Evolutionary conservation across 139 green algal species (phyloP), one percentile per base, ranked within the genome.

Genomic region (Chlamydomonas schloesseri): DNA sequence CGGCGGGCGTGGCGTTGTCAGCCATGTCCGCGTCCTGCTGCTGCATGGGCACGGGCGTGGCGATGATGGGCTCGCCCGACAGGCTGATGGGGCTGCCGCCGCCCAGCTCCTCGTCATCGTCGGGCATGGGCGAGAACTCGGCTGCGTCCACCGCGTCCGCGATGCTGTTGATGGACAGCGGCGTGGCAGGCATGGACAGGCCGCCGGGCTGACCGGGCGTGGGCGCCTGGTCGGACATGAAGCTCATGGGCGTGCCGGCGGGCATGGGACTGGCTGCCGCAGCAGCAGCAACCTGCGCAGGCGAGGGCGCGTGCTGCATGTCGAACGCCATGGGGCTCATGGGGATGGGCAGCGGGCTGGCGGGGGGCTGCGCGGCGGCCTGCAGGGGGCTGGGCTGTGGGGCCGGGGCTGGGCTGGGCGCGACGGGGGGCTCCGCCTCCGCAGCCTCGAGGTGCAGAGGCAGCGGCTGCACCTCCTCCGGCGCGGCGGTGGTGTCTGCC

Each of bases 41-140:
- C 60, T 67, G 78, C 9, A 21, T 1, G 18, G n/a, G n/a, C n/a
- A 0, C 29, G 10, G 62, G 78, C 8, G 64, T 75, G 18, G 55
- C 1, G 13, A 11, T 20, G 18, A 14, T 64, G 17, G 28, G 37
- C 2, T 3, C 76, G 23, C 46, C 64, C 26, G 37, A 46, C 5
- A 84, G 64, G 78, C 78, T 84, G 46, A 74, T 65, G 37, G 78
- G 78, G 78, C 78, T 84, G 29, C n/a, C 36, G 6, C 21, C 57
- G 13, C 5, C n/a, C 33, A 37, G 14, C n/a, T 71, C 64, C 26
- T 47, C 68, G 33, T 83, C 77, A 29, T 84, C 68, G 10, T 28
- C 78, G 0, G 78, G 64, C 64, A 84, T 67, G 42, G 78, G 78
- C 8, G 78, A 84, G n/a, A 84, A 75, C 13, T 62, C 11, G 1